Base-by-base conservation (phyloP, 2,329 filamentous ascomycete genomes). In the Colletotrichum paranaense region DNA sequence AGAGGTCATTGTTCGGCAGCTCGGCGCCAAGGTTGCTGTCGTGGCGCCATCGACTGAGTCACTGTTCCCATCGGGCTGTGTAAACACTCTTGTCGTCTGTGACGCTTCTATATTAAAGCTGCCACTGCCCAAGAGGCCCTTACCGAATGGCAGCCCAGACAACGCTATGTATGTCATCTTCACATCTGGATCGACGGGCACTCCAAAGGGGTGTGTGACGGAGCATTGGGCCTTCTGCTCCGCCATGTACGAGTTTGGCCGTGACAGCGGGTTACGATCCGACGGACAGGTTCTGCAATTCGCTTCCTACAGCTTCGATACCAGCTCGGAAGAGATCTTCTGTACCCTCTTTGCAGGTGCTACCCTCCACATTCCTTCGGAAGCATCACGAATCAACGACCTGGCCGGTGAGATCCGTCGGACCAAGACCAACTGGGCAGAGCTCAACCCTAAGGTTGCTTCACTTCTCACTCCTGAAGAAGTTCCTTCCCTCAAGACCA, bases 391-490 rank as follows among this genome's bases (percentile, higher is more conserved):
- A 19, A 77, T 87, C 56, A 84, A 86, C 67, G 85, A 90, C 69
- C 81, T 91, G 3, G 79, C 83, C 1, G 86, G 84, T 3, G 85
- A 84, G 1, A 87, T 91, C 30, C 82, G 83, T 7, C 79, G 84
- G 1, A 87, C 88, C 82, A 79, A 85, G n/a, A 86, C 86, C 32
- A 88, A 85, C 57, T 86, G 85, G 82, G 86, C 86, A 3, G 86
- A 88, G 75, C 85, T 91, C 74, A 92, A 91, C 1, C 88, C 90
- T 3, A 85, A 88, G 0, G 84, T 92, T 22, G 88, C 89, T 1
- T 77, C 85, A 6, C 83, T 82, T 52, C 79, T 86, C 12, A 79
- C 81, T 22, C 81, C 85, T 1, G 75, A 76, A 0, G 72, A 75
- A 0, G 78, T 86, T 0, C 82, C 84, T 0, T 81, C 79, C 1